Conservation (phyloP, 2,329 filamentous ascomycete species). For the Stachybotrys chartarum region DNA sequence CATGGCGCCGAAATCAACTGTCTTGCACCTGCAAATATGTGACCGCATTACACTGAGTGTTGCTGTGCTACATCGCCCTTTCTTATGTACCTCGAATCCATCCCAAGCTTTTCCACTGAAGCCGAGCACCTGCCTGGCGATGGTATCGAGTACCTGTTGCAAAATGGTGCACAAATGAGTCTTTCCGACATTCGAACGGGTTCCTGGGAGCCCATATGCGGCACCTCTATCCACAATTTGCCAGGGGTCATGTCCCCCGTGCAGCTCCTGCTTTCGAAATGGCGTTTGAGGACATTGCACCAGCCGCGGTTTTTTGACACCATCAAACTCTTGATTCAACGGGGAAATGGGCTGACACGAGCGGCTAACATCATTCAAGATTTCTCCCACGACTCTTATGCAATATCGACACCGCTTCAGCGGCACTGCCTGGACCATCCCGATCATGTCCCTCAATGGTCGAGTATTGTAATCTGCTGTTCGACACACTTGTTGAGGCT, state of each 20-base stretch:
- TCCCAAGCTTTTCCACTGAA: not conserved
- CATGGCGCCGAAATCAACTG: slow-evolving; percentile 1
- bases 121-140: not conserved
- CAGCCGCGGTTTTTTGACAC: not conserved
- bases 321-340: not conserved
- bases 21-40: not conserved
- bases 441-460: not conserved
- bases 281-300: not conserved
- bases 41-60: not conserved
- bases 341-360: not conserved
- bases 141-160: not conserved
- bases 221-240: not conserved
- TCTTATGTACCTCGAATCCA: not conserved
- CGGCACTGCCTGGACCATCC: not conserved
- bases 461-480: not conserved
- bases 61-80: not conserved
- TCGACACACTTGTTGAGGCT: not conserved
- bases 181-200: not conserved
- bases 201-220: not conserved
- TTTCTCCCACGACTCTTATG: not conserved
- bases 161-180: not conserved
- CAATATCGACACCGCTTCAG: not conserved
- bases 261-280: not conserved
- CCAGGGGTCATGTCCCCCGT: not conserved
- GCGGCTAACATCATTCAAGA: not conserved